Evolutionary conservation across 129 eudicot genomes (phyloP).

Genomic region (Centaurea solstitialis): DNA sequence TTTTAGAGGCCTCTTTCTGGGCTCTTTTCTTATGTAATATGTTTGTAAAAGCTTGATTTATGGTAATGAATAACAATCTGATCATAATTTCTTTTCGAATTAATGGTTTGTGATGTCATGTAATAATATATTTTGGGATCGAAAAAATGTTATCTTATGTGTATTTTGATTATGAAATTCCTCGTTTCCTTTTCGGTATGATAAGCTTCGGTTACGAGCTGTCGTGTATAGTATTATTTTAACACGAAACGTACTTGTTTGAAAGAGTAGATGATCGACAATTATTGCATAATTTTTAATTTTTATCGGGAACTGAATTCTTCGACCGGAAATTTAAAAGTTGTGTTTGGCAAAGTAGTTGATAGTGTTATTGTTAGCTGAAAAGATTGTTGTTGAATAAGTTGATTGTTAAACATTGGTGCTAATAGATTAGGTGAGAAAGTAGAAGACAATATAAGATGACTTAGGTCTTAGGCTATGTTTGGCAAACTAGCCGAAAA

Average conservation of each 20-base stretch:
- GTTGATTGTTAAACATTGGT: too few relatives aligned
- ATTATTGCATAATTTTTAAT: too few relatives aligned
- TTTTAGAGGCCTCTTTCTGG: slow-evolving; percentile 42
- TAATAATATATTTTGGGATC: background rate
- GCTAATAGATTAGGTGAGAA: background rate
- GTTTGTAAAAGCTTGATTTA: slow-evolving; percentile 13
- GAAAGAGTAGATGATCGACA: background rate
- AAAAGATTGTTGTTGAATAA: background rate
- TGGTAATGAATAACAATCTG: slow-evolving; percentile 15
- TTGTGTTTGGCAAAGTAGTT: background rate
- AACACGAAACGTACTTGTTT: background rate
- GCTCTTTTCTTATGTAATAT: slow-evolving; percentile 31
- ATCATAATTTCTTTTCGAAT: background rate
- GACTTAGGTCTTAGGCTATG: too few relatives aligned
- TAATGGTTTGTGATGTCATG: background rate
- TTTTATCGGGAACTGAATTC: background rate
- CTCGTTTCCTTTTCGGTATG: background rate
- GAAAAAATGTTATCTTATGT: background rate
- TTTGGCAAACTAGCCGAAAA: too few relatives aligned
- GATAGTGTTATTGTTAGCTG: background rate
- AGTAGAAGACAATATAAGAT: background rate
- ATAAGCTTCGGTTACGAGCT: background rate
- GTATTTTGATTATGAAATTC: background rate
- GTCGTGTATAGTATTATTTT: background rate
- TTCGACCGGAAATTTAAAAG: too few relatives aligned